A percentile compares a stretch with the other conserved stretches of the same genome.
Evolutionary conservation across 345 rosid species (phyloP).

Genomic region (Populus tremula): DNA sequence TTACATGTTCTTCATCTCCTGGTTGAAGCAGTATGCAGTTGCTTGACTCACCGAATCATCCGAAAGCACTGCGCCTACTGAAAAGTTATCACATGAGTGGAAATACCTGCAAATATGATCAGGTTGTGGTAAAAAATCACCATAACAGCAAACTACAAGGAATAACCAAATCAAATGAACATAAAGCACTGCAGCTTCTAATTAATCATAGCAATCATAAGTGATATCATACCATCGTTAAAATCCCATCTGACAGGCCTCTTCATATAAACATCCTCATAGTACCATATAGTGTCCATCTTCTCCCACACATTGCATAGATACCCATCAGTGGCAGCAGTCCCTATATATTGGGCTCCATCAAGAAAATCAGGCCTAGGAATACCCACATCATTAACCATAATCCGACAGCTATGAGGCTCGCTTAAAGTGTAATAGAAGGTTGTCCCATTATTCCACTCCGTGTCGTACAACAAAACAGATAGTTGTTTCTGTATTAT

Average conservation of each 20-base stretch:
- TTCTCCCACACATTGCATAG: conserved; percentile 45
- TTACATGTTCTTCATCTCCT: not conserved
- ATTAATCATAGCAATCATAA: too few species aligned
- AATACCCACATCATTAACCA: conserved; percentile 30
- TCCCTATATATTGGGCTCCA: conserved; percentile 33
- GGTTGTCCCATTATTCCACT: conserved; percentile 42
- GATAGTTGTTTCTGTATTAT: conserved; percentile 35
- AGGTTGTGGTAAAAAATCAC: not conserved
- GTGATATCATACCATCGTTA: conserved; percentile 19
- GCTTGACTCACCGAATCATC: conserved; percentile 31
- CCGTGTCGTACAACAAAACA: conserved; percentile 19
- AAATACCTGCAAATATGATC: conserved; percentile 23
- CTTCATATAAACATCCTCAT: conserved; percentile 28
- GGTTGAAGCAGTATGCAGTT: conserved; percentile 32
- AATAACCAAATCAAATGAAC: not conserved
- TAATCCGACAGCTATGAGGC: conserved; percentile 14
- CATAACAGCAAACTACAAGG: too few species aligned
- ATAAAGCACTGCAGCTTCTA: not conserved
- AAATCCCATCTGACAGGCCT: conserved; percentile 40
- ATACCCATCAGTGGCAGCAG: conserved; percentile 31
- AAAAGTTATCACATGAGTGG: conserved; percentile 33
- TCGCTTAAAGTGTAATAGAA: conserved; percentile 28
- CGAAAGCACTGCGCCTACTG: conserved; percentile 34
- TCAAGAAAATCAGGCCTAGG: conserved; percentile 47
- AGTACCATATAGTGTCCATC: conserved; percentile 36